Conservation (phyloP, 1,139 yeast species). For the Trichomonascaceae sp. region DNA sequence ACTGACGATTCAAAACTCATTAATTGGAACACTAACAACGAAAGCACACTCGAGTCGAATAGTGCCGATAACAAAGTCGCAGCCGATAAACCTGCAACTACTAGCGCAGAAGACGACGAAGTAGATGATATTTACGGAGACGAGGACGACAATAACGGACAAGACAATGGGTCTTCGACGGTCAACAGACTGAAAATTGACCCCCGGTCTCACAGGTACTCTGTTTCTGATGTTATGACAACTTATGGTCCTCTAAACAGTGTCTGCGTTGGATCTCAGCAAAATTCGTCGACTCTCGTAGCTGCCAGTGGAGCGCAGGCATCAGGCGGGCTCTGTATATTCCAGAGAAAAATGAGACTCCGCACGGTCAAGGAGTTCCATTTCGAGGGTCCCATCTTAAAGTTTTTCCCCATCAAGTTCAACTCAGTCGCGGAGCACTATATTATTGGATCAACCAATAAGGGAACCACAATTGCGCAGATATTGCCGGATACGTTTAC, state of each 20-base stretch:
- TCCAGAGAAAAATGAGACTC: constrained; percentile 61
- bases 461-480: not conserved
- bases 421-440: not conserved
- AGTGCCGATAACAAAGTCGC: constrained; percentile 8
- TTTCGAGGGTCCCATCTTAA: constrained; percentile 27
- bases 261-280: constrained; percentile 41
- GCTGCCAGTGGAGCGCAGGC: constrained; percentile 56
- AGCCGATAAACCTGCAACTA: constrained; percentile 4
- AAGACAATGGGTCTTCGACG: constrained; percentile 5
- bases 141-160: constrained; percentile 28
- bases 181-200: not conserved
- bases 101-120: constrained; percentile 5
- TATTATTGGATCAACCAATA: not conserved
- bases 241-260: constrained; percentile 70
- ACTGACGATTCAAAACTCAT: constrained; percentile 33
- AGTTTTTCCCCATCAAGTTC: not conserved
- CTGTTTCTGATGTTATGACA: constrained; percentile 44
- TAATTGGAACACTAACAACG: constrained; percentile 19
- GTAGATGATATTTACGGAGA: constrained; percentile 27
- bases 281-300: constrained; percentile 37
- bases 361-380: constrained; percentile 66
- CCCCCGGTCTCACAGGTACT: too few species aligned
- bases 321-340: constrained; percentile 45
- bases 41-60: too few species aligned
- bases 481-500: not conserved